phyloP scores from a whole-genome alignment of 2,329 filamentous ascomycete species.

The Fusarium albidum region DNA sequence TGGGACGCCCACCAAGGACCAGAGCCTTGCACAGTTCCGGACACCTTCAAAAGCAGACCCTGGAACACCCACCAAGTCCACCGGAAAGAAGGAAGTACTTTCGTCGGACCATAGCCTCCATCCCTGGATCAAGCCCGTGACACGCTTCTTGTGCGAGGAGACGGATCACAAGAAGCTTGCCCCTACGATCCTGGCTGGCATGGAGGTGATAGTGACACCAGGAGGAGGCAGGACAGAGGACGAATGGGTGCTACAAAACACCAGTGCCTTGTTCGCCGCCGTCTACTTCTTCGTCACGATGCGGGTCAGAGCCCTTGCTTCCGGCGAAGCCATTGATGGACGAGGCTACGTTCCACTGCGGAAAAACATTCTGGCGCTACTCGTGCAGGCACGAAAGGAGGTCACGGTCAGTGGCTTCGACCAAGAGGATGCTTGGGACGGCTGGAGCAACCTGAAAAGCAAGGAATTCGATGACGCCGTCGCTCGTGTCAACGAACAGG shows the following conservation, averaged over 20 bases:
- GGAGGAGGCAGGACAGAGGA: constrained; percentile 55
- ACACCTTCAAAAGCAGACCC: constrained; percentile 42
- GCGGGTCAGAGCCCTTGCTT: constrained; percentile 53
- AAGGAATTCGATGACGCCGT: constrained; percentile 70
- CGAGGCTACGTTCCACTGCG: constrained; percentile 55
- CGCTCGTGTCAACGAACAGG: constrained; percentile 61
- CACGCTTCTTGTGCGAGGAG: constrained; percentile 69
- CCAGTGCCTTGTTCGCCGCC: constrained; percentile 65
- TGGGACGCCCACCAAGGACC: constrained; percentile 57
- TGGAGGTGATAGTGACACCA: constrained; percentile 64
- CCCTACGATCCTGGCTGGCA: constrained; percentile 78
- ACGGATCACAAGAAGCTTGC: constrained; percentile 69
- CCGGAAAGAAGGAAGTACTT: constrained; percentile 40
- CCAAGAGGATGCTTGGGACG: constrained; percentile 61
- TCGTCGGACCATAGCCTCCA: constrained; percentile 54
- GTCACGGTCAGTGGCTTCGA: constrained; percentile 48
- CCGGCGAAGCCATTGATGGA: constrained; percentile 49
- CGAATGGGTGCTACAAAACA: constrained; percentile 57
- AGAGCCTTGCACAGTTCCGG: constrained; percentile 53
- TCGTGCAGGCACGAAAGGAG: constrained; percentile 52
- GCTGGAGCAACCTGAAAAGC: constrained; percentile 58
- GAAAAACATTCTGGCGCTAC: constrained; percentile 55
- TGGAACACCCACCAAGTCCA: constrained; percentile 54
- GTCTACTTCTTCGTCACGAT: constrained; percentile 68
- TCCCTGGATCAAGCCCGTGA: constrained; percentile 73